Conservation (phyloP, 73 alveolate species). For the Tetrahymena elliotti region DNA sequence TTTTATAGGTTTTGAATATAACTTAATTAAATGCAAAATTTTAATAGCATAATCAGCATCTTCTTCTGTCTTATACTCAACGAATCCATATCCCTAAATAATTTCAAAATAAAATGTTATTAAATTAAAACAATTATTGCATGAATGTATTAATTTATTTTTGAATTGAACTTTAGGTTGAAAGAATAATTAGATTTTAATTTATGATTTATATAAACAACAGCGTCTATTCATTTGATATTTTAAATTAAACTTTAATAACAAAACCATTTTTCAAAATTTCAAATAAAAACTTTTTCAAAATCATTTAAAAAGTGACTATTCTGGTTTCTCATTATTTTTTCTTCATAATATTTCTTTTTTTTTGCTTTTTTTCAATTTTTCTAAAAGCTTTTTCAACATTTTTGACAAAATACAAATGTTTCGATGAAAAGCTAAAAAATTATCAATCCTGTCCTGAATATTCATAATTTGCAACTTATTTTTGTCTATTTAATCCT, state of each 20-base stretch:
- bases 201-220: too few species aligned
- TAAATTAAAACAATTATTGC: not conserved
- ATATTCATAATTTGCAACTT: too few species aligned
- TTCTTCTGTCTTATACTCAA: slow-evolving; percentile 62
- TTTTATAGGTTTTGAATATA: slow-evolving; percentile 94
- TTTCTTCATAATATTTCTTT: too few species aligned
- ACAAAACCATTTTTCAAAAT: not conserved
- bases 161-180: not conserved
- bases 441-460: too few species aligned
- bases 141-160: not conserved
- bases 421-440: too few species aligned
- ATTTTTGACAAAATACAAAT: too few species aligned
- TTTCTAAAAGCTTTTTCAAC: too few species aligned
- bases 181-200: not conserved
- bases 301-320: too few species aligned
- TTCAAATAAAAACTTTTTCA: too few species aligned
- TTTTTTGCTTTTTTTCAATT: too few species aligned
- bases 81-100: slow-evolving; percentile 51
- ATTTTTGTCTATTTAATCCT: too few species aligned
- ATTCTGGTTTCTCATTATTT: too few species aligned
- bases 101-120: not conserved
- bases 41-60: slow-evolving; percentile 99
- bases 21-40: slow-evolving; percentile 98
- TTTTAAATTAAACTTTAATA: not conserved
- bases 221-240: not conserved